Conservation (phyloP, 2,329 filamentous ascomycete species). For the Sclerotinia nivalis region DNA sequence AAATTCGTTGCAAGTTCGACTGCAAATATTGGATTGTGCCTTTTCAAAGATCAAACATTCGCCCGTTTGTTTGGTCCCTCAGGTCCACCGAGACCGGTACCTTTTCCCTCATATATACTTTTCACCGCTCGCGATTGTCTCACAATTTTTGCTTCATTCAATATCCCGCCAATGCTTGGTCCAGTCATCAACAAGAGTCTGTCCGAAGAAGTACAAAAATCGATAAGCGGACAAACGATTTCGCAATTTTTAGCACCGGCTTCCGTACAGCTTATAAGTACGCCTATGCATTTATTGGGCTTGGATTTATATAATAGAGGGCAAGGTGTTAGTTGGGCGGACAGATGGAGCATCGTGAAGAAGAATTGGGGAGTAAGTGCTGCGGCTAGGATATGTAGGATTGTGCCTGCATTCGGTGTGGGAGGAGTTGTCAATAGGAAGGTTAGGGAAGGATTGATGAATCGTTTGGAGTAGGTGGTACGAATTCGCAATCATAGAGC, state of each 20-base stretch:
- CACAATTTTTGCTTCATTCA: constrained; percentile 91
- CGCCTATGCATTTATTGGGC: constrained; percentile 81
- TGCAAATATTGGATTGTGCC: constrained; percentile 82
- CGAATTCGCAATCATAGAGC: not conserved
- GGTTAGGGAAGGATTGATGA: constrained; percentile 65
- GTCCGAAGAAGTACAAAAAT: constrained; percentile 52
- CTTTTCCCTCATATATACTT: constrained; percentile 69
- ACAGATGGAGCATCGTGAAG: constrained; percentile 67
- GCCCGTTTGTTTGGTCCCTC: constrained; percentile 76
- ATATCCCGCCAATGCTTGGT: constrained; percentile 77
- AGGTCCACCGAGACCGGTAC: constrained; percentile 57
- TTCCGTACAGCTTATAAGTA: constrained; percentile 74
- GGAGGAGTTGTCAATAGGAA: constrained; percentile 83
- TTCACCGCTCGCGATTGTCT: constrained; percentile 83
- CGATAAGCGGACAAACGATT: constrained; percentile 56
- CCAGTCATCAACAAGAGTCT: constrained; percentile 62
- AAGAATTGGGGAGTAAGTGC: constrained; percentile 76
- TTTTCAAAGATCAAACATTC: constrained; percentile 88
- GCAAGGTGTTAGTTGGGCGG: constrained; percentile 48
- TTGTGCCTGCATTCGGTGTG: constrained; percentile 85
- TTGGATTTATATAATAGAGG: constrained; percentile 82
- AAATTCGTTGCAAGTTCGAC: constrained; percentile 81
- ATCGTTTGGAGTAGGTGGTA: constrained; percentile 27
- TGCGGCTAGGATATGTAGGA: constrained; percentile 75
- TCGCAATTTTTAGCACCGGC: constrained; percentile 84